Conservation (phyloP, 2,329 filamentous ascomycete genomes). For the Epichloe aotearoae region DNA sequence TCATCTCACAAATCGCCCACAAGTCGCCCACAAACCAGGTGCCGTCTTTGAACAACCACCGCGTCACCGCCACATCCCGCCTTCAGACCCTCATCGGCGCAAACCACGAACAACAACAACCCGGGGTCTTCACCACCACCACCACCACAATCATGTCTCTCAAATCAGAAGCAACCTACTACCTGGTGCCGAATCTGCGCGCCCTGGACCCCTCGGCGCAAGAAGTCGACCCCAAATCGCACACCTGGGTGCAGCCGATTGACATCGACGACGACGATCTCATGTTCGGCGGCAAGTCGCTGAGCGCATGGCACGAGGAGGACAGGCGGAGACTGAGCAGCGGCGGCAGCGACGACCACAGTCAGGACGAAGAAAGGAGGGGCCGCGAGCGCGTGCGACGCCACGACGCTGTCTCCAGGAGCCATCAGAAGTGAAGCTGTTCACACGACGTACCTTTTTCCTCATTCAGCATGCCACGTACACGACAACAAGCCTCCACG, state of each 20-base stretch:
- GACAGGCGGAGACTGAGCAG: slow-evolving; percentile 22
- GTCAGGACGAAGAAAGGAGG: slow-evolving; percentile 10
- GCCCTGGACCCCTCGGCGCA: slow-evolving; percentile 19
- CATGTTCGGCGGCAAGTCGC: slow-evolving; percentile 46
- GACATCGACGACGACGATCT: slow-evolving; percentile 49
- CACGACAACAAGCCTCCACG: too few relatives aligned
- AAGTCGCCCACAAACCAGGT: neutral
- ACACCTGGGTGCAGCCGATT: slow-evolving; percentile 38
- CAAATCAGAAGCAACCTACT: slow-evolving; percentile 14
- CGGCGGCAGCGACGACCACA: slow-evolving; percentile 23
- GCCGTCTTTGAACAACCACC: neutral
- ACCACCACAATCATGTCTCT: slow-evolving; percentile 6
- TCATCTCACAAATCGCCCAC: neutral
- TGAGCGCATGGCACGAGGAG: slow-evolving; percentile 49
- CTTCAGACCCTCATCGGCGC: neutral
- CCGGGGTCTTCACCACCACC: neutral
- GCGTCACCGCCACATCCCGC: neutral
- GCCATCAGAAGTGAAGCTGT: slow-evolving; percentile 1
- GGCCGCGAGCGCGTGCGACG: slow-evolving; percentile 16
- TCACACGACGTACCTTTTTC: too few relatives aligned
- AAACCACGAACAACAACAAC: neutral
- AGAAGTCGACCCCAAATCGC: slow-evolving; percentile 21
- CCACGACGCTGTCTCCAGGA: slow-evolving; percentile 4
- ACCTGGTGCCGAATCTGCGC: slow-evolving; percentile 20
- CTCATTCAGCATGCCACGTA: too few relatives aligned